Evolutionary conservation across 2,329 filamentous ascomycete species (phyloP).

Genomic region (Zymoseptoria passerinii): DNA sequence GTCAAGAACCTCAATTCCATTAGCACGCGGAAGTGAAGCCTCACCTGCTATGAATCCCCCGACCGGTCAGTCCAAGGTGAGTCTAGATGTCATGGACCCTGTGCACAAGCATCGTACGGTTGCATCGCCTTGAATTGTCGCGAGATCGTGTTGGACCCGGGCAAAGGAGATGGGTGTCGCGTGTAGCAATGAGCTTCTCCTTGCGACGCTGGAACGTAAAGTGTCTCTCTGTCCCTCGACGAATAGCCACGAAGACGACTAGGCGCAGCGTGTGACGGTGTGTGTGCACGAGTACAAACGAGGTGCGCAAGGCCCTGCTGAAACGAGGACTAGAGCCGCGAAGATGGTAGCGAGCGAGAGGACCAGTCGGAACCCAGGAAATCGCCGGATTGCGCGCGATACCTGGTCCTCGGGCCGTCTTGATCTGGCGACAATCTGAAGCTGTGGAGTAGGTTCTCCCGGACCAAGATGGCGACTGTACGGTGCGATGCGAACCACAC

Average conservation of each 20-base stretch:
- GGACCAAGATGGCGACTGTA: constrained; percentile 17
- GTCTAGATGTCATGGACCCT: neutral
- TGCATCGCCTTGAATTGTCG: neutral
- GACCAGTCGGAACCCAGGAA: constrained; percentile 10
- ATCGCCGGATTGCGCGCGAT: neutral
- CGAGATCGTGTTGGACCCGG: neutral
- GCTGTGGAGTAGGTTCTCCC: constrained; percentile 6
- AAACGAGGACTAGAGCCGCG: constrained; percentile 10
- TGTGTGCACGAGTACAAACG: constrained; percentile 4
- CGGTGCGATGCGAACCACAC: constrained; percentile 11
- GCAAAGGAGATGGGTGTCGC: neutral
- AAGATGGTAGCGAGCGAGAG: constrained; percentile 11
- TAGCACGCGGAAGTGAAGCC: neutral
- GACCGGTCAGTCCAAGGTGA: neutral
- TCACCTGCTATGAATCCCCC: neutral
- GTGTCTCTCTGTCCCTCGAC: neutral
- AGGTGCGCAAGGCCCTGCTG: constrained; percentile 6
- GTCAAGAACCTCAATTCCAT: neutral
- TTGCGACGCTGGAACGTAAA: constrained; percentile 13
- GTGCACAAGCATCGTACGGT: neutral
- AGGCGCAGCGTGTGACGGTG: constrained; percentile 15
- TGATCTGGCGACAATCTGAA: constrained; percentile 14
- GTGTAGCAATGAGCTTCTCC: constrained; percentile 2
- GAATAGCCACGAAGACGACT: constrained; percentile 4
- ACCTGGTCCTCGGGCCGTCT: constrained; percentile 16